These are phyloP conservation scores for Sporobolomyces phaffii DNA, from an alignment of 768 basidiomycete genomes.

Conservation along the genomic window DNA sequence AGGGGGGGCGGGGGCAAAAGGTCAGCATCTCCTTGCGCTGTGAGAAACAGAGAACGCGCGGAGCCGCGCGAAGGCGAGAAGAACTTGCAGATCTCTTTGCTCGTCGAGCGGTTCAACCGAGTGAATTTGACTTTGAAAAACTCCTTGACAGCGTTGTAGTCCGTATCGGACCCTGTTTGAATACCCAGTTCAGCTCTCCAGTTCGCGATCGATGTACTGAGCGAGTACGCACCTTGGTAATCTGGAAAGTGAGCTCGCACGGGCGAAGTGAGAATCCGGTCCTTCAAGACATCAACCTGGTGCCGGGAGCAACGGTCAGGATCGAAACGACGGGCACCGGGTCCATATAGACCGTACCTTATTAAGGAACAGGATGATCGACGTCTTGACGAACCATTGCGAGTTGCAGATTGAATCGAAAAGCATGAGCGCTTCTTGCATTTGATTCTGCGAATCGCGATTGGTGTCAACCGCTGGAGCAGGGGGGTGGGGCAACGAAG, in stretches of 20 bases:
- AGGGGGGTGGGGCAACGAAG: too few relatives aligned
- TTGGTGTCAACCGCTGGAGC: neutral
- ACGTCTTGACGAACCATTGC: conserved; percentile 59
- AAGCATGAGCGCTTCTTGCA: conserved; percentile 66
- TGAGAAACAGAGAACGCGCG: too few relatives aligned
- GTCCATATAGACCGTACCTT: conserved; percentile 2
- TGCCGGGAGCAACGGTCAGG: conserved; percentile 46
- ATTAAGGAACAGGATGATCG: conserved; percentile 56
- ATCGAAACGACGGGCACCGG: neutral
- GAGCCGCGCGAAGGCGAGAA: too few relatives aligned
- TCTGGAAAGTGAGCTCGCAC: conserved; percentile 51
- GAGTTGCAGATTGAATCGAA: conserved; percentile 75
- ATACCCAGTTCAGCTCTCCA: neutral
- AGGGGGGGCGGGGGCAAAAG: too few relatives aligned
- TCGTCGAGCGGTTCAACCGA: conserved; percentile 77
- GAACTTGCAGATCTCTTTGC: conserved; percentile 40
- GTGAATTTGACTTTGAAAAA: conserved; percentile 73
- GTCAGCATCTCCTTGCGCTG: too few relatives aligned
- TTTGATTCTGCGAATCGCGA: conserved; percentile 59
- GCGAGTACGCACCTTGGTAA: conserved; percentile 41
- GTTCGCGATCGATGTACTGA: neutral
- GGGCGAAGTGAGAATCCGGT: conserved; percentile 57
- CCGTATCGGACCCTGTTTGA: conserved; percentile 58
- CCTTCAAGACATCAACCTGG: conserved; percentile 73
- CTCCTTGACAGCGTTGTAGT: conserved; percentile 82